Percentiles rank a stretch among this genome's conserved stretches.
Evolutionary conservation across 1,284 basidiomycete genomes (phyloP).

Genomic region (Anthracocystis panici-leucophaei): DNA sequence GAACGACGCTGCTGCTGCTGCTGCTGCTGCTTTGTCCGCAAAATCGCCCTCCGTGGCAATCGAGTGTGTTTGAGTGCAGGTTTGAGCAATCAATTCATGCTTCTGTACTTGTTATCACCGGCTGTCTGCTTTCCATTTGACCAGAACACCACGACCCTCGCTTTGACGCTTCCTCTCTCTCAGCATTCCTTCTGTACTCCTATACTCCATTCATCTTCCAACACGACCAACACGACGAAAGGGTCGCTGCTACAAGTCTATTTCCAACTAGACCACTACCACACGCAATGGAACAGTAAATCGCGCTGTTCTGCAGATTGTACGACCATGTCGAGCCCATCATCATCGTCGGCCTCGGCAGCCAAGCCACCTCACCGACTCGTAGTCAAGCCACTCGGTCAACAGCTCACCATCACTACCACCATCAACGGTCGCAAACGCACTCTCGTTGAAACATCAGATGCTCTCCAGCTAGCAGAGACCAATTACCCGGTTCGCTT

Average conservation of each 20-base stretch:
- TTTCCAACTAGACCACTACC: too few species aligned
- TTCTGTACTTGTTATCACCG: constrained; percentile 5
- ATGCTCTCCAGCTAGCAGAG: constrained; percentile 42
- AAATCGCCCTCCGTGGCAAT: background rate
- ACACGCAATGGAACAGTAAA: background rate
- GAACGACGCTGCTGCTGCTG: too few species aligned
- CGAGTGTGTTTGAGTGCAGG: background rate
- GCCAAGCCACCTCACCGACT: constrained; percentile 41
- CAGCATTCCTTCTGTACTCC: background rate
- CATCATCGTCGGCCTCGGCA: constrained; percentile 8
- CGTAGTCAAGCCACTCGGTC: constrained; percentile 23
- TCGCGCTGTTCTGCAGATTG: background rate
- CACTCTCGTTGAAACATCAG: constrained; percentile 34
- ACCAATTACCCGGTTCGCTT: constrained; percentile 40
- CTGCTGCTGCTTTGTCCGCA: too few species aligned
- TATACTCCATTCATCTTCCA: too few species aligned
- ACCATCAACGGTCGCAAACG: constrained; percentile 25
- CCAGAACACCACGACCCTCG: background rate
- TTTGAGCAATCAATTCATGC: background rate
- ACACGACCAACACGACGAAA: background rate
- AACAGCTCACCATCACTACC: constrained; percentile 35
- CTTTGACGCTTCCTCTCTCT: too few species aligned
- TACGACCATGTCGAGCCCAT: constrained; percentile 22
- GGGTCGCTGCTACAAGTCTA: too few species aligned
- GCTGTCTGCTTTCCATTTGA: constrained; percentile 6